Evolutionary conservation across 2,329 filamentous ascomycete genomes (phyloP), one percentile per base, ranked within the genome.

Genomic region (Diaporthe citrichinensis): DNA sequence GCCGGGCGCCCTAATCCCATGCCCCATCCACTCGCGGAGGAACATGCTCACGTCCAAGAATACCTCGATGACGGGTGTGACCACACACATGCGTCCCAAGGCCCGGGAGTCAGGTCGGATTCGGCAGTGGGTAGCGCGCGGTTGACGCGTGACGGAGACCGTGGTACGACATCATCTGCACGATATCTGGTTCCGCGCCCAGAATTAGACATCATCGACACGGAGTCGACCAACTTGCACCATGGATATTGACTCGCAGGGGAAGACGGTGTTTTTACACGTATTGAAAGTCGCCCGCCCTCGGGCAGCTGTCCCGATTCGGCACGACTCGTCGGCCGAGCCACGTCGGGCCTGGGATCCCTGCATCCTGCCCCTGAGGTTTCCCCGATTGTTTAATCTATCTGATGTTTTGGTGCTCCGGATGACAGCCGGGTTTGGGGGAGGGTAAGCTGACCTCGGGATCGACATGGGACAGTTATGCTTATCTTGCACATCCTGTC

Each of bases 301-400:
- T 73, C 72, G 72, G 72, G 72, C 46, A 67, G 72, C 46, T 73
- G 72, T 68, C 72, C 72, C 28, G 28, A 73, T 67, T 36, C 39
- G 72, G 61, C 17, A 59, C 10, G 46, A 9, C 28, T 39, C 28
- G 62, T 68, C 62, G 49, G 59, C 59, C 49, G 57, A 67, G 72
- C 25, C 28, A 36, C 17, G 44, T 20, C 41, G 10, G 62, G 31
- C 44, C 10, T 8, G 14, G 46, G 44, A 68, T 68, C 59, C 39
- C 44, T 67, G 62, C 46, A 36, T n/a, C 12, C 57, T n/a, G 23
- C 55, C 55, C 49, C 14, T 39, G 49, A 28, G 23, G 44, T 57
- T 65, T 34, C 51, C 36, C 36, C 51, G 36, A 34, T 28, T n/a
- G 23, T 51, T 73, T 68, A 67, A 73, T 73, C 28, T 67, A 73